Evolutionary conservation across 2,329 filamentous ascomycete genomes (phyloP).

Genomic region (Neurospora crassa): DNA sequence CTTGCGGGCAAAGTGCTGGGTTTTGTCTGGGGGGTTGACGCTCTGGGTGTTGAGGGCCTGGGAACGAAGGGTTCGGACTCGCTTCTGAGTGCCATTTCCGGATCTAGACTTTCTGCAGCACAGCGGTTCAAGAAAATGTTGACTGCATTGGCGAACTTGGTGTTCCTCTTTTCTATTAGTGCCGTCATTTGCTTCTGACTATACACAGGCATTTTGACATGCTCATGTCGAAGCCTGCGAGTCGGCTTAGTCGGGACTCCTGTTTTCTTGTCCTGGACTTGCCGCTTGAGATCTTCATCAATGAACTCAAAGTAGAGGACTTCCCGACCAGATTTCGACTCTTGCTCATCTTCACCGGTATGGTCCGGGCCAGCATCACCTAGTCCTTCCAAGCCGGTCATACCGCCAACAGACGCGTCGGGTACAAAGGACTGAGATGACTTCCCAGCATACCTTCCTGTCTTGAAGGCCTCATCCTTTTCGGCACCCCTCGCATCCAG

Average conservation of each 20-base stretch:
- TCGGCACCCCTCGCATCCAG: slow-evolving; percentile 65
- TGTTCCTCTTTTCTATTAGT: slow-evolving; percentile 82
- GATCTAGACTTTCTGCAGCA: slow-evolving; percentile 52
- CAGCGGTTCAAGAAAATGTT: slow-evolving; percentile 71
- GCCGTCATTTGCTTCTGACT: slow-evolving; percentile 86
- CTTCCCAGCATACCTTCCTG: slow-evolving; percentile 39
- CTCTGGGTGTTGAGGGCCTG: slow-evolving; percentile 29
- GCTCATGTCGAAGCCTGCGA: slow-evolving; percentile 63
- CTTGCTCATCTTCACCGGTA: slow-evolving; percentile 12
- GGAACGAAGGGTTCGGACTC: slow-evolving; percentile 55
- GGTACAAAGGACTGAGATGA: slow-evolving; percentile 38
- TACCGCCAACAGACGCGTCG: slow-evolving; percentile 47
- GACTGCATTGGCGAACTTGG: slow-evolving; percentile 69
- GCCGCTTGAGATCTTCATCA: slow-evolving; percentile 80
- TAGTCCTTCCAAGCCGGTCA: slow-evolving; percentile 36
- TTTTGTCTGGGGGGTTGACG: slow-evolving; percentile 11
- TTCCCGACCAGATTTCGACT: slow-evolving; percentile 40
- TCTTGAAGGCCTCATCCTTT: slow-evolving; percentile 54
- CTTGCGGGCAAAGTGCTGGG: slow-evolving; percentile 49
- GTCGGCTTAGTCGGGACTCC: slow-evolving; percentile 61
- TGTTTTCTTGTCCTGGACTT: slow-evolving; percentile 62
- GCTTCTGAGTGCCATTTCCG: slow-evolving; percentile 53
- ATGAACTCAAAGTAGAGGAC: slow-evolving; percentile 87
- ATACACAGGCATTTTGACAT: slow-evolving; percentile 84
- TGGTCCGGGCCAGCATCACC: slow-evolving; percentile 13